Evolutionary conservation across 2,329 filamentous ascomycete species (phyloP).

Genomic region (Sporothrix globosa): DNA sequence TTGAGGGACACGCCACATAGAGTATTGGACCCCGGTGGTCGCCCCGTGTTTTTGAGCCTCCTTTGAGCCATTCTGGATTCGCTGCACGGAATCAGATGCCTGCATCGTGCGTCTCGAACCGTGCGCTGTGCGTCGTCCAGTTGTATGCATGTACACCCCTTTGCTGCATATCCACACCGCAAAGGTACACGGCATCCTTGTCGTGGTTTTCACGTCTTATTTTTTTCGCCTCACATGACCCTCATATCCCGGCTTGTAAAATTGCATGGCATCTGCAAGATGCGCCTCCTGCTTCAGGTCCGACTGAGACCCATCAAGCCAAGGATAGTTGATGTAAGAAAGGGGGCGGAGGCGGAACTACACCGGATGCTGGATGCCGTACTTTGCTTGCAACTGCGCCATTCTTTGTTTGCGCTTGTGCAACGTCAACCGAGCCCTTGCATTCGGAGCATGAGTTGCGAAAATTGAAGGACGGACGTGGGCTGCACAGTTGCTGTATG

Average conservation of each 20-base stretch:
- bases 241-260: slow-evolving; percentile 20
- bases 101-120: not conserved
- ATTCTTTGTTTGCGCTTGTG: not conserved
- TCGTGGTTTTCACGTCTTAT: not conserved
- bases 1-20: slow-evolving; percentile 4
- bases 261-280: slow-evolving; percentile 29
- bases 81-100: not conserved
- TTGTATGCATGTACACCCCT: slow-evolving; percentile 2
- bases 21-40: not conserved
- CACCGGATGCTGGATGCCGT: slow-evolving; percentile 6
- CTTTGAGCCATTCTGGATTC: not conserved
- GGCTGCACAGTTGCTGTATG: not conserved
- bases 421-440: not conserved
- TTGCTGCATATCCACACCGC: not conserved
- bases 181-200: slow-evolving; percentile 14
- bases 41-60: slow-evolving; percentile 18
- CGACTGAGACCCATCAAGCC: not conserved
- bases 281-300: not conserved
- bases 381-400: not conserved
- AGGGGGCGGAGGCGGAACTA: not conserved
- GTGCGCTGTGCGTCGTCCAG: slow-evolving; percentile 3
- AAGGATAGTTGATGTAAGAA: not conserved
- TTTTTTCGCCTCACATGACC: slow-evolving; percentile 32
- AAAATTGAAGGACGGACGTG: not conserved
- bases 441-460: not conserved